Evolutionary conservation across 331 rosid species (phyloP).

Genomic region (Malus hybrid): DNA sequence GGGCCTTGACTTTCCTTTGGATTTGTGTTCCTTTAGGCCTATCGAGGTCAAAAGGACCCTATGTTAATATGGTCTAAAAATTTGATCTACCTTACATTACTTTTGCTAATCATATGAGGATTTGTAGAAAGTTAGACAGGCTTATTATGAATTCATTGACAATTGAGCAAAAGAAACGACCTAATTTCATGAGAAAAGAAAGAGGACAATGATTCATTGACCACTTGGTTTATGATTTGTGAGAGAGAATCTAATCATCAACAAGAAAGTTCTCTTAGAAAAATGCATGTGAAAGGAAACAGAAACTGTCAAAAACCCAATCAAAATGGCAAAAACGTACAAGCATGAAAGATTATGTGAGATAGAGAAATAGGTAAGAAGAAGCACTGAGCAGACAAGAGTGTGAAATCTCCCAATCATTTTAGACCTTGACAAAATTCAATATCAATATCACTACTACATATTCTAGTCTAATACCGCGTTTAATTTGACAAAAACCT

Average conservation of each 20-base stretch:
- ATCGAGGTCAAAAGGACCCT: no score
- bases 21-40: no score
- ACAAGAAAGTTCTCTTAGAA: not conserved
- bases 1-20: no score
- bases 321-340: not conserved
- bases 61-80: no score
- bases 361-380: not conserved
- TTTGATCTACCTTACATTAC: no score
- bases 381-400: not conserved
- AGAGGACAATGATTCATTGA: conserved; percentile 14
- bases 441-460: not conserved
- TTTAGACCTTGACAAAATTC: not conserved
- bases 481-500: not conserved
- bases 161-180: not conserved
- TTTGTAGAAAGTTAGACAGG: not conserved
- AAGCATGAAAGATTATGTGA: not conserved
- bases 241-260: conserved; percentile 1
- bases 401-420: not conserved
- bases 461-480: not conserved
- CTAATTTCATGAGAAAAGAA: not conserved
- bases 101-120: not conserved
- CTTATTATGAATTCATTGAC: conserved; percentile 15
- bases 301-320: not conserved
- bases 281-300: not conserved
- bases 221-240: not conserved